These are phyloP conservation scores for Aureobasidium sp. DNA, from an alignment of 2,329 filamentous ascomycete genomes.

Conservation along the genomic window DNA sequence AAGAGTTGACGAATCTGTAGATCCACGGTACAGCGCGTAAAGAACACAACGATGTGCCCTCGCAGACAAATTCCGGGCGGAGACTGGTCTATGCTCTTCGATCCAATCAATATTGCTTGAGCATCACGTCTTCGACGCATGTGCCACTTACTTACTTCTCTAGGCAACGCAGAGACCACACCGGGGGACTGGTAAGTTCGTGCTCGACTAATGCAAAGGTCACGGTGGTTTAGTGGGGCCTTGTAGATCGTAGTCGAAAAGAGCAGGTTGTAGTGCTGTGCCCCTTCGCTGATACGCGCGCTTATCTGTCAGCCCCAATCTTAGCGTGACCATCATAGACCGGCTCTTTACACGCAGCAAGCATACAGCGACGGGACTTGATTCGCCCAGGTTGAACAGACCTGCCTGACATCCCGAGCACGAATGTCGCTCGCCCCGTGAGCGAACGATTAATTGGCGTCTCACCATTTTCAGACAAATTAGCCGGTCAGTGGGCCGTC, in stretches of 20 bases:
- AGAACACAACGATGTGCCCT: too few species aligned
- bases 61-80: too few species aligned
- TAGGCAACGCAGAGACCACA: neutral
- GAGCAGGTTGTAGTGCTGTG: neutral
- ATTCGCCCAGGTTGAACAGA: too few species aligned
- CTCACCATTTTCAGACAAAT: too few species aligned
- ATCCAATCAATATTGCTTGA: neutral
- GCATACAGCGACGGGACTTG: too few species aligned
- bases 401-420: too few species aligned
- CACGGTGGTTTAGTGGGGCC: neutral
- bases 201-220: conserved; percentile 1
- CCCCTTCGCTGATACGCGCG: neutral
- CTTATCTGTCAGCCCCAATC: neutral
- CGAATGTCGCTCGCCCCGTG: too few species aligned
- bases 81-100: too few species aligned
- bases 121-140: neutral
- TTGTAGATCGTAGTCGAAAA: neutral
- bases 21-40: too few species aligned
- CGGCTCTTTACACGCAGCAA: neutral
- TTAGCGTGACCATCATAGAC: neutral
- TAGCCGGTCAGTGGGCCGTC: too few species aligned
- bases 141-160: neutral
- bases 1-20: too few species aligned
- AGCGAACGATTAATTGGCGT: too few species aligned
- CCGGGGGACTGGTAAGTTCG: neutral